Evolutionary conservation across 2,329 filamentous ascomycete genomes (phyloP).

Genomic region (Periconia digitata): DNA sequence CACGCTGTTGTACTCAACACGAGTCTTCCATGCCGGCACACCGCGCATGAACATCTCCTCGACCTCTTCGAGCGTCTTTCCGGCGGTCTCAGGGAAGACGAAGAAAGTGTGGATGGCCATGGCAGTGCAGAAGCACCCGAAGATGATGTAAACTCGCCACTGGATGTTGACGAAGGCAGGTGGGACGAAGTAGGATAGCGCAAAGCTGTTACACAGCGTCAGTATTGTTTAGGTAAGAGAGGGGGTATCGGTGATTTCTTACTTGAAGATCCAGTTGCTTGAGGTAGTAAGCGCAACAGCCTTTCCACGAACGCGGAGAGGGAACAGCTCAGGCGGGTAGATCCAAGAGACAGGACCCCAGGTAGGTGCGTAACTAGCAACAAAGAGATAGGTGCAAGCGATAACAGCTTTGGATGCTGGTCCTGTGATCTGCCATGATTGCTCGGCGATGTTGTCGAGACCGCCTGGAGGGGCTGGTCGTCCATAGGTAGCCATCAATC

Average conservation of each 20-base stretch:
- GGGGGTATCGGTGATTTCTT: too few relatives aligned
- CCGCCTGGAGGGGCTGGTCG: slow-evolving; percentile 42
- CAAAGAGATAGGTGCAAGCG: slow-evolving; percentile 72
- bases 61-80: slow-evolving; percentile 76
- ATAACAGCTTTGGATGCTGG: slow-evolving; percentile 56
- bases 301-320: slow-evolving; percentile 64
- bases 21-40: slow-evolving; percentile 59
- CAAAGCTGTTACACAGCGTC: too few relatives aligned
- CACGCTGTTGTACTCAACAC: slow-evolving; percentile 25
- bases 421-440: slow-evolving; percentile 45
- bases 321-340: slow-evolving; percentile 65
- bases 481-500: slow-evolving; percentile 63
- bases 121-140: slow-evolving; percentile 69
- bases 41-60: slow-evolving; percentile 67
- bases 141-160: slow-evolving; percentile 71
- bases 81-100: slow-evolving; percentile 67
- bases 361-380: slow-evolving; percentile 67
- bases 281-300: slow-evolving; percentile 63
- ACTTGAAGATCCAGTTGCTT: slow-evolving; percentile 63
- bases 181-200: slow-evolving; percentile 53
- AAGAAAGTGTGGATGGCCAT: slow-evolving; percentile 72
- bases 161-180: slow-evolving; percentile 60
- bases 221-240: too few relatives aligned
- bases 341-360: slow-evolving; percentile 63
- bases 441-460: slow-evolving; percentile 45